phyloP scores from a whole-genome alignment of 1,284 basidiomycete genomes.

The Cutaneotrichosporon dermatis region DNA sequence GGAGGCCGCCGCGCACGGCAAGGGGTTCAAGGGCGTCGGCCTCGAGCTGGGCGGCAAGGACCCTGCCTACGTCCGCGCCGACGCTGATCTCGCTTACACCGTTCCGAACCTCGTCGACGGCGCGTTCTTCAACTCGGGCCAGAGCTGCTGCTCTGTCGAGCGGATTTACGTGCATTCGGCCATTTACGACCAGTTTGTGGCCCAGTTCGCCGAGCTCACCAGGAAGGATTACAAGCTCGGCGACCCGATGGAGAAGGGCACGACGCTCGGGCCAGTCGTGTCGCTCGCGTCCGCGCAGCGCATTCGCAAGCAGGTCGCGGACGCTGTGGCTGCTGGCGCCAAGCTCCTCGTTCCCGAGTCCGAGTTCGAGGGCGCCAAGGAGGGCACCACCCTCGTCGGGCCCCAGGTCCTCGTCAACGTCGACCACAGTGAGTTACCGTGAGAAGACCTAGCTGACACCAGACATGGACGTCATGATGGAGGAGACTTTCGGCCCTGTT shows the following conservation, averaged over 20 bases:
- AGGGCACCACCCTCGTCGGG: conserved; percentile 75
- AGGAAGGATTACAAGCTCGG: conserved; percentile 75
- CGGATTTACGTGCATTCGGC: conserved; percentile 88
- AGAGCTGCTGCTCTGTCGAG: conserved; percentile 64
- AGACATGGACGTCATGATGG: conserved; percentile 91
- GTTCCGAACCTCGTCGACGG: conserved; percentile 86
- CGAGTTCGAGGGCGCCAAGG: conserved; percentile 63
- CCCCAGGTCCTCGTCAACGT: conserved; percentile 86
- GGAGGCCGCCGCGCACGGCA: conserved; percentile 46
- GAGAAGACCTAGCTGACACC: neutral
- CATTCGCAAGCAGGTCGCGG: conserved; percentile 78
- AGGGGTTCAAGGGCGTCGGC: conserved; percentile 65
- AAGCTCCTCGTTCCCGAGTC: conserved; percentile 67
- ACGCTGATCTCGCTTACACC: conserved; percentile 79
- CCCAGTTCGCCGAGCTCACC: conserved; percentile 66
- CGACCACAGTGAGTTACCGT: conserved; percentile 61
- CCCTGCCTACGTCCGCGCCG: conserved; percentile 83
- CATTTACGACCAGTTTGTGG: conserved; percentile 74
- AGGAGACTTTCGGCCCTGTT: conserved; percentile 79
- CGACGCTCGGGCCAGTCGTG: conserved; percentile 85
- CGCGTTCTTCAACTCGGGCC: conserved; percentile 85
- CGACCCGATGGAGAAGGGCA: conserved; percentile 69
- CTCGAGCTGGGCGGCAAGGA: conserved; percentile 90
- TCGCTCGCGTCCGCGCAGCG: conserved; percentile 74
- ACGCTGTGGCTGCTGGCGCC: conserved; percentile 77